A percentile compares a stretch with the other conserved stretches of the same genome.
Conservation (phyloP, 352 stramenopile genomes). For the Pythium dissimile region DNA sequence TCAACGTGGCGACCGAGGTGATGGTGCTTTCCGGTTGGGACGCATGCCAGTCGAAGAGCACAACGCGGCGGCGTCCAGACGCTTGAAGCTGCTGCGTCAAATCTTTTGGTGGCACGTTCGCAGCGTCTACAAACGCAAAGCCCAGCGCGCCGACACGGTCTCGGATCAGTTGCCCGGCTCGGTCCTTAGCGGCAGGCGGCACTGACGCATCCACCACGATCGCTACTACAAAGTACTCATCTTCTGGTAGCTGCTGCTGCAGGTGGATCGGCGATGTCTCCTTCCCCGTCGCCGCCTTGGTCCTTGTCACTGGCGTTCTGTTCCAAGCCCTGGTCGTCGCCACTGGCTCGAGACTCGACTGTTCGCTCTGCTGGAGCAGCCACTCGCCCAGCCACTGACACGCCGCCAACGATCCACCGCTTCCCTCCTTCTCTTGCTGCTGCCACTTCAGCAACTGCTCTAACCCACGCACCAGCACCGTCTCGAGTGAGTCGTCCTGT, state of each 20-base stretch:
- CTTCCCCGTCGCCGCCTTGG: not conserved
- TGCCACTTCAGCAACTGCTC: conserved; percentile 28
- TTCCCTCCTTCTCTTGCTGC: not conserved
- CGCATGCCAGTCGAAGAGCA: conserved; percentile 17
- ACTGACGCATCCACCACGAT: conserved; percentile 15
- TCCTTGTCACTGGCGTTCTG: not conserved
- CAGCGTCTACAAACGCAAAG: conserved; percentile 35
- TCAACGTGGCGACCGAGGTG: not conserved
- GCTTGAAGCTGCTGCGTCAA: not conserved
- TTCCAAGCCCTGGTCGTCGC: not conserved
- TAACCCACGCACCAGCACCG: conserved; percentile 35
- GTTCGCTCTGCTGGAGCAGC: conserved; percentile 28
- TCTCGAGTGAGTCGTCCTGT: conserved; percentile 21
- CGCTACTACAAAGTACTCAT: not conserved
- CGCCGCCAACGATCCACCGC: conserved; percentile 31
- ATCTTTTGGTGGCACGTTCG: not conserved
- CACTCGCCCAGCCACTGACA: conserved; percentile 54
- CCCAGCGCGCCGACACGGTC: conserved; percentile 1
- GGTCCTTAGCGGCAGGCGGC: not conserved
- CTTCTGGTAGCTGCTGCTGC: not conserved
- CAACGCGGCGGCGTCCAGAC: conserved; percentile 9
- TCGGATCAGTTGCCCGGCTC: not conserved
- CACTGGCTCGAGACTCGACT: not conserved
- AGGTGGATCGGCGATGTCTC: not conserved
- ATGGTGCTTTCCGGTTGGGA: too few species aligned